phyloP scores from a whole-genome alignment of 2,329 filamentous ascomycete genomes.

The Scedosporium boydii region DNA sequence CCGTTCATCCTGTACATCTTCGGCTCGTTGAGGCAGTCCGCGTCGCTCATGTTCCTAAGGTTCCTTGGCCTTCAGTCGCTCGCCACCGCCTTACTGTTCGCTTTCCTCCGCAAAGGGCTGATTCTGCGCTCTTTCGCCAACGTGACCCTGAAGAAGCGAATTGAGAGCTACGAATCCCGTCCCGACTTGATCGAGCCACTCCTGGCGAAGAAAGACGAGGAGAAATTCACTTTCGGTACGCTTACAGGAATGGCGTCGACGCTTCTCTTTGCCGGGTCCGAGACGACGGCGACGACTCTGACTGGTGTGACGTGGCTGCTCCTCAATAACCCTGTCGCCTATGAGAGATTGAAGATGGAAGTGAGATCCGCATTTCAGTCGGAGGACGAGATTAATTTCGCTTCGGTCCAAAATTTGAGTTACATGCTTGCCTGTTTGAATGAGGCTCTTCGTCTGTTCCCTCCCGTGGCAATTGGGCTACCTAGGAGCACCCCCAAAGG shows the following conservation, averaged over 20 bases:
- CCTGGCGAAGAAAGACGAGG: slow-evolving; percentile 11
- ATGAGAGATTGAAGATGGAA: slow-evolving; percentile 25
- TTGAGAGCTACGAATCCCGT: slow-evolving; percentile 9
- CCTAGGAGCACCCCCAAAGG: slow-evolving; percentile 19
- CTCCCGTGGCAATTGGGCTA: slow-evolving; percentile 17
- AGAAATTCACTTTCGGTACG: slow-evolving; percentile 7
- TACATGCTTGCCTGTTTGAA: slow-evolving; percentile 27
- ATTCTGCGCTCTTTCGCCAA: slow-evolving; percentile 2
- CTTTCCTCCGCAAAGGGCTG: slow-evolving; percentile 3
- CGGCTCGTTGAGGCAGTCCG: slow-evolving; percentile 4
- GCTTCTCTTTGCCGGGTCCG: slow-evolving; percentile 21
- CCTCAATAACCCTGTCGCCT: slow-evolving; percentile 17
- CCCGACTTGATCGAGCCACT: slow-evolving; percentile 14
- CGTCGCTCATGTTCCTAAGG: slow-evolving; percentile 9
- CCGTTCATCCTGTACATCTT: slow-evolving; percentile 18
- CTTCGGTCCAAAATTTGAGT: background rate
- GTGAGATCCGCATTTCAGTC: background rate
- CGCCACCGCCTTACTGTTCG: slow-evolving; percentile 9
- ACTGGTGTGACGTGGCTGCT: slow-evolving; percentile 19
- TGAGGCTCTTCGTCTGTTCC: slow-evolving; percentile 32
- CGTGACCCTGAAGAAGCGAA: slow-evolving; percentile 9
- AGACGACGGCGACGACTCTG: slow-evolving; percentile 24
- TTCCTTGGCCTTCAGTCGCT: slow-evolving; percentile 7
- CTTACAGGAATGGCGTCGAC: slow-evolving; percentile 11
- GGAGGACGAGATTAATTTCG: slow-evolving; percentile 1